phyloP scores from a whole-genome alignment of 2,329 filamentous ascomycete genomes.

The Calonectria hongkongensis region DNA sequence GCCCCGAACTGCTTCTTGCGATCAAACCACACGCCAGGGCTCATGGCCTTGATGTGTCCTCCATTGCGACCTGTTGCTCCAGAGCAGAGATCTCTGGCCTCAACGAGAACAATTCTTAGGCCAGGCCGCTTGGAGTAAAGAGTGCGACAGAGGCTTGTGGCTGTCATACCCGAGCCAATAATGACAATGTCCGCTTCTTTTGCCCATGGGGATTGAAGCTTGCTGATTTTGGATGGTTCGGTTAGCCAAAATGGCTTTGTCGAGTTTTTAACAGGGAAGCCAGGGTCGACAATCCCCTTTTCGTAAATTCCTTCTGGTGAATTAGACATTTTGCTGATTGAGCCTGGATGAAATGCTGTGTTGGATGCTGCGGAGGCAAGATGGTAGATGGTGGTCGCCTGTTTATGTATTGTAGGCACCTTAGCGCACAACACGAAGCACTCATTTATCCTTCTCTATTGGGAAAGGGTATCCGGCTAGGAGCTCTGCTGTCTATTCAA shows the following conservation, averaged over 20 bases:
- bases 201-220: conserved; percentile 42
- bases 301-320: conserved; percentile 49
- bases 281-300: conserved; percentile 47
- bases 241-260: conserved; percentile 49
- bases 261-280: conserved; percentile 41
- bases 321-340: conserved; percentile 39
- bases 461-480: neutral
- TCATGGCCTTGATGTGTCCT: conserved; percentile 39
- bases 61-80: conserved; percentile 53
- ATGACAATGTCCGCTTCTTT: conserved; percentile 44
- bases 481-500: neutral
- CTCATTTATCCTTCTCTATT: conserved; percentile 1
- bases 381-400: neutral
- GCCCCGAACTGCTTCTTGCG: conserved; percentile 35
- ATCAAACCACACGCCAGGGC: conserved; percentile 39
- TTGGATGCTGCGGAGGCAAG: neutral
- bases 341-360: neutral
- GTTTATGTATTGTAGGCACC: neutral
- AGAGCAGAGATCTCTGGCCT: conserved; percentile 46
- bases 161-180: conserved; percentile 50
- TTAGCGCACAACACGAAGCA: neutral
- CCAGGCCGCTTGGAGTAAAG: conserved; percentile 38
- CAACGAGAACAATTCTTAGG: conserved; percentile 44
- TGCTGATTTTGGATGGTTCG: conserved; percentile 37
- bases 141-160: conserved; percentile 39